Evolutionary conservation across 2,329 filamentous ascomycete genomes (phyloP).

Genomic region (Aspergillus cejpii): DNA sequence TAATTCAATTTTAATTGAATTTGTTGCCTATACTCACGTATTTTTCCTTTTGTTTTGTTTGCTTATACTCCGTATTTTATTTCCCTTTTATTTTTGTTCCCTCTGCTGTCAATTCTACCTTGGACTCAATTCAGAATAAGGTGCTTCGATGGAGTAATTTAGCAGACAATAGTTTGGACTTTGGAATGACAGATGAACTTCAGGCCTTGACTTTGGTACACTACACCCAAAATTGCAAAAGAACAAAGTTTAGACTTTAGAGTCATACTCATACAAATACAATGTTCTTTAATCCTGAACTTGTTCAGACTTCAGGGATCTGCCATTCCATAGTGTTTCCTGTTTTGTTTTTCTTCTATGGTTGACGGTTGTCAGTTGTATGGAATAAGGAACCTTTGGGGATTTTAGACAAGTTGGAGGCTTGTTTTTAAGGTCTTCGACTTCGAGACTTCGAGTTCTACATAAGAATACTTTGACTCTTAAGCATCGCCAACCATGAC

Average conservation of each 20-base stretch:
- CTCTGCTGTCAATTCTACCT: no score
- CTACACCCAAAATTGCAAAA: background rate
- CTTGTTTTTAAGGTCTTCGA: background rate
- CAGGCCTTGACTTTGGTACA: no score
- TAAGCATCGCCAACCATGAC: conserved; percentile 1
- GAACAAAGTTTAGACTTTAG: background rate
- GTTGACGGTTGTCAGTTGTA: background rate
- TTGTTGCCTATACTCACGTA: no score
- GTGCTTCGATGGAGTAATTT: background rate
- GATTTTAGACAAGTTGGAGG: background rate
- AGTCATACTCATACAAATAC: no score
- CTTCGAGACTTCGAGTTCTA: background rate
- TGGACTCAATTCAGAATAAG: background rate
- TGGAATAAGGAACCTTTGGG: background rate
- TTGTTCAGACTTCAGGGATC: background rate
- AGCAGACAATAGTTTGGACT: background rate
- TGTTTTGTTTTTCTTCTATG: background rate
- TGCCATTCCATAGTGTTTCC: background rate
- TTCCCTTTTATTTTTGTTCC: background rate
- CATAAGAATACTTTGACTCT: no score
- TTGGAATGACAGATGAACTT: no score
- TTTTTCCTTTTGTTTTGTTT: background rate
- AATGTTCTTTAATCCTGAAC: background rate
- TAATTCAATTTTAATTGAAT: background rate
- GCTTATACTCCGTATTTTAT: background rate